Percentiles rank a stretch among this genome's conserved stretches.
Conservation (phyloP, 352 stramenopile genomes). For the Phytophthora palmivora region DNA sequence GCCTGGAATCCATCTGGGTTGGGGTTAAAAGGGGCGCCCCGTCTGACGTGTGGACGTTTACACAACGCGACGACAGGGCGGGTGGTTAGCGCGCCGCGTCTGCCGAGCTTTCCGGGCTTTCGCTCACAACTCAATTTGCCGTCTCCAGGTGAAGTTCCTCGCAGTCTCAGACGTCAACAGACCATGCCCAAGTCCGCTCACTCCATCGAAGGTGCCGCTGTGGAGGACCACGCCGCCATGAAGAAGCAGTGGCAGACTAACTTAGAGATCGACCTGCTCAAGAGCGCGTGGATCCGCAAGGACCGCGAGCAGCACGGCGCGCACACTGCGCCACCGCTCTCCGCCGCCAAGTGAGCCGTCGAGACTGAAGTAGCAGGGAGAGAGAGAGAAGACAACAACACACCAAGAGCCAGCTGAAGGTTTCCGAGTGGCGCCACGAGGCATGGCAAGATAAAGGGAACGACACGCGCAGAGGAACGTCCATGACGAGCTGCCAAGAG, state of each 20-base stretch:
- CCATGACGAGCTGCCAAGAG: neutral
- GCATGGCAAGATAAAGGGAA: constrained; percentile 3
- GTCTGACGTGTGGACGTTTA: constrained; percentile 48
- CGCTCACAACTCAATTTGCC: constrained; percentile 48
- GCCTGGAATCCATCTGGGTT: constrained; percentile 36
- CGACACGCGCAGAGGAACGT: constrained; percentile 1
- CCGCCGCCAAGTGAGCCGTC: constrained; percentile 41
- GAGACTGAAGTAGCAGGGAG: neutral
- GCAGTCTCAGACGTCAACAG: too few relatives aligned
- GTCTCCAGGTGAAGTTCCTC: constrained; percentile 3
- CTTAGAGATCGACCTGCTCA: constrained; percentile 70
- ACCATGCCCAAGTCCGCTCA: constrained; percentile 46
- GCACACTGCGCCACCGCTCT: constrained; percentile 39
- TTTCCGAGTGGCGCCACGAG: neutral
- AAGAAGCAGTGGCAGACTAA: constrained; percentile 77
- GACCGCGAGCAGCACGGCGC: constrained; percentile 55
- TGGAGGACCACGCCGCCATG: constrained; percentile 57
- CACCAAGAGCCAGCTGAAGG: too few relatives aligned
- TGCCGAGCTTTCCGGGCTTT: constrained; percentile 17
- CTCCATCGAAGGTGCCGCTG: constrained; percentile 22
- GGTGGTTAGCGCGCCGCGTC: constrained; percentile 38
- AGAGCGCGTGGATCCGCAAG: constrained; percentile 67
- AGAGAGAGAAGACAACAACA: neutral
- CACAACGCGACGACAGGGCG: constrained; percentile 31
- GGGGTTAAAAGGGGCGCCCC: constrained; percentile 30